Percentiles rank a stretch among this genome's conserved stretches.
Evolutionary conservation across 2,329 filamentous ascomycete genomes (phyloP).

Genomic region (Trichoderma sp.): DNA sequence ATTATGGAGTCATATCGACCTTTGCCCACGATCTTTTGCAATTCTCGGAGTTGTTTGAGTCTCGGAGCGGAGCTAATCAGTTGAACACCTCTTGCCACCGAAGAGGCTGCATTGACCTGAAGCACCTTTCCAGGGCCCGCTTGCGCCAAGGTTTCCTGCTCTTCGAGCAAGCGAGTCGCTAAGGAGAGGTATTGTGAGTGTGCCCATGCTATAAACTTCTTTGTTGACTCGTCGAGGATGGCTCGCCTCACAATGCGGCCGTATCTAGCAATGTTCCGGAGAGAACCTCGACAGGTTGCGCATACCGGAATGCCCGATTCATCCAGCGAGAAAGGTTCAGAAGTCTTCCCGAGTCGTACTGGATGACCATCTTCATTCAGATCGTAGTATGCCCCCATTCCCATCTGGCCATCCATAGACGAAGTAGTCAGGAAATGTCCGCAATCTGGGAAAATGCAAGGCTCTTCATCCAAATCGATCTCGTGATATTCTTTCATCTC

Average conservation of each 20-base stretch:
- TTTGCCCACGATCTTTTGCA: constrained; percentile 7
- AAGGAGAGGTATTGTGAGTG: constrained; percentile 32
- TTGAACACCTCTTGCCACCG: neutral
- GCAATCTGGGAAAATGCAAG: constrained; percentile 63
- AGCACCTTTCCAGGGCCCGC: neutral
- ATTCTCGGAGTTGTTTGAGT: neutral
- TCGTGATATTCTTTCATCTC: constrained; percentile 56
- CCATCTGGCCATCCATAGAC: constrained; percentile 63
- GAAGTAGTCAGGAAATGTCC: constrained; percentile 63
- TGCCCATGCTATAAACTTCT: constrained; percentile 62
- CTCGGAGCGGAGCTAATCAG: neutral
- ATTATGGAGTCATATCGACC: constrained; percentile 19
- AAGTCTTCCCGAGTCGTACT: constrained; percentile 35
- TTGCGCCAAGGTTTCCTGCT: constrained; percentile 21
- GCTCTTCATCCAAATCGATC: constrained; percentile 58
- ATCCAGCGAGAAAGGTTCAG: constrained; percentile 49
- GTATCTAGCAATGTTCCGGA: constrained; percentile 61
- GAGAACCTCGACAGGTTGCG: constrained; percentile 59
- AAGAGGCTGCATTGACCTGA: neutral
- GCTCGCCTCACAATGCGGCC: constrained; percentile 61
- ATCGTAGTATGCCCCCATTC: constrained; percentile 52
- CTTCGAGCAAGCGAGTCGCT: constrained; percentile 12
- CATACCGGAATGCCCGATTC: constrained; percentile 53
- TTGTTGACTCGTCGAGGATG: constrained; percentile 62
- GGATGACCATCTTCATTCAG: constrained; percentile 40